These are phyloP conservation scores for Cinnamomum chago DNA, from an alignment of 164 flowering plant genomes.

Conservation along the genomic window DNA sequence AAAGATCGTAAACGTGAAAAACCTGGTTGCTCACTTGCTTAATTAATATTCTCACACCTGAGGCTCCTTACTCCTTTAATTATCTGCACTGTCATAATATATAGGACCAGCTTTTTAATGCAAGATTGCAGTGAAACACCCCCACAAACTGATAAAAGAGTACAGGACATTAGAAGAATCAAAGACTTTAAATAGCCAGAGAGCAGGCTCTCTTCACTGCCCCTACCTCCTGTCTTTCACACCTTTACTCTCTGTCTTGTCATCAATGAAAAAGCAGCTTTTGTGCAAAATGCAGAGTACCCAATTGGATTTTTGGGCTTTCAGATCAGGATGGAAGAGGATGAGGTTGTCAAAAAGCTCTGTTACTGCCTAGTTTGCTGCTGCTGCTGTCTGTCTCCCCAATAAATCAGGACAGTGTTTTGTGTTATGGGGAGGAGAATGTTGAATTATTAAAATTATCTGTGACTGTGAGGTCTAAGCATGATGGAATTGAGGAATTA, in stretches of 20 bases:
- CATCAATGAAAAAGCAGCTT: conserved; percentile 30
- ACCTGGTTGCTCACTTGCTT: conserved; percentile 18
- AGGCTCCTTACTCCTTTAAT: conserved; percentile 25
- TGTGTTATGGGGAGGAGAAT: conserved; percentile 12
- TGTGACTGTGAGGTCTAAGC: neutral
- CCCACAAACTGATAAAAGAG: conserved; percentile 20
- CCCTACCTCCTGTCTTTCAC: conserved; percentile 13
- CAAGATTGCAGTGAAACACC: conserved; percentile 24
- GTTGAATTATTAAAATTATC: neutral
- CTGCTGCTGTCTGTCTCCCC: conserved; percentile 20
- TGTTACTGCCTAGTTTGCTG: conserved; percentile 13
- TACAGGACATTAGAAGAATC: conserved; percentile 17
- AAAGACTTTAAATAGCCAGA: conserved; percentile 22
- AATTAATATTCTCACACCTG: conserved; percentile 23
- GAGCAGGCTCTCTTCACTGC: neutral
- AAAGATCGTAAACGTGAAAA: conserved; percentile 16
- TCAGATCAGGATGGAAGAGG: conserved; percentile 21
- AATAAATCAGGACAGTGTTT: conserved; percentile 25
- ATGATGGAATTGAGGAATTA: neutral
- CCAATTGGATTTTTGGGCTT: conserved; percentile 32
- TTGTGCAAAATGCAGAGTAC: conserved; percentile 25
- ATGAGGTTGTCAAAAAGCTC: conserved; percentile 25
- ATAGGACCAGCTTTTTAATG: conserved; percentile 29
- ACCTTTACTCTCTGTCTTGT: conserved; percentile 29
- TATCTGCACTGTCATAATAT: conserved; percentile 28